Evolutionary conservation across 1,284 basidiomycete species (phyloP), one percentile per base, ranked within the genome.

Genomic region (Volvariella surrecta): DNA sequence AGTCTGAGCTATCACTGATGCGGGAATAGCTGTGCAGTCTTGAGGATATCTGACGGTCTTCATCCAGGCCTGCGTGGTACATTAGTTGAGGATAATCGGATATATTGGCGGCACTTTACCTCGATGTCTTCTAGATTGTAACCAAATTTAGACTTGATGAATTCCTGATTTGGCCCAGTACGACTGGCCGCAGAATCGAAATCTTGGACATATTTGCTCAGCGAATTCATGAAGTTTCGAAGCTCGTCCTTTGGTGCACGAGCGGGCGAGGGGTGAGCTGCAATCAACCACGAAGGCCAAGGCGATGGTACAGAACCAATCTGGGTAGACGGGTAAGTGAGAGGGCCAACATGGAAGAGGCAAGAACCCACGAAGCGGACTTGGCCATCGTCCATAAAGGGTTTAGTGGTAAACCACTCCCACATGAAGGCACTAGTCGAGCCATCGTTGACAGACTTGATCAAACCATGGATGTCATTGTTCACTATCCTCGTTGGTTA

Each of bases 321-420:
- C 82, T 93, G 31, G n/a, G 22, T 16, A 34, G 17, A 24, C 32
- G 15, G 10, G 18, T 9, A 31, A 15, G 30, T 31, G 9, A 31
- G 22, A 13, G 9, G 16, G 10, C 40, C 32, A 37, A n/a, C 18
- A n/a, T 35, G 4, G 11, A 11, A 24, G 21, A 20, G 15, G 15
- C 22, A 16, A 32, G 11, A 13, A 74, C 82, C 50, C 55, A 88
- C 85, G 56, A 93, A 92, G 37, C 84, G 79, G 39, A 84, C 88
- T 60, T 92, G 80, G 21, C 88, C 89, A 11, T 73, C 71, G 59
- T 95, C 89, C 11, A 75, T 77, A 55, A 78, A 96, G 1, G 95
- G 94, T 60, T 97, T 98, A 13, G 94, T 97, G 1, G 95, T 98
- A 63, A 96, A 97, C 88, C 89, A 93, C 62, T 95, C 92, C 92